Conservation (phyloP, 73 alveolate genomes). For the Uronychia setigera region DNA sequence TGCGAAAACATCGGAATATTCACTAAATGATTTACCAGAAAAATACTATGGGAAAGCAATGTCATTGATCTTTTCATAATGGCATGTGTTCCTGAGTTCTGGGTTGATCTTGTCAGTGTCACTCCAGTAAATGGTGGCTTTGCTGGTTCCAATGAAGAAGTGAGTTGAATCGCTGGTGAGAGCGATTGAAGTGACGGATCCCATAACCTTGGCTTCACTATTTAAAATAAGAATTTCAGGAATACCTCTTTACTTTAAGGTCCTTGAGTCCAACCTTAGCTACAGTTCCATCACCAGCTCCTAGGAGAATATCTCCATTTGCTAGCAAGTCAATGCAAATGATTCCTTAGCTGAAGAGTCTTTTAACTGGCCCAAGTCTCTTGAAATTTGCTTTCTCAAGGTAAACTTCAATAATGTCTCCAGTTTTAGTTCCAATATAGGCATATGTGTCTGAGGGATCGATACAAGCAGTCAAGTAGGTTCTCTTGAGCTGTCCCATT, state of each 20-base stretch:
- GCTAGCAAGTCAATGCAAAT: constrained; percentile 78
- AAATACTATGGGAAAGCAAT: constrained; percentile 78
- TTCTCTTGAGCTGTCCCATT: constrained; percentile 79
- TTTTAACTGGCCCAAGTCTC: constrained; percentile 88
- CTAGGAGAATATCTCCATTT: constrained; percentile 93
- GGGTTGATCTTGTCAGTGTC: constrained; percentile 88
- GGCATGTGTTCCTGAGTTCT: constrained; percentile 96
- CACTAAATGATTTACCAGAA: not conserved
- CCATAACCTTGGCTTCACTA: constrained; percentile 80
- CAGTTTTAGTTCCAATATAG: constrained; percentile 87
- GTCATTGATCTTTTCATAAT: constrained; percentile 93
- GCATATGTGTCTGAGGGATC: constrained; percentile 83
- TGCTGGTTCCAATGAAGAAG: constrained; percentile 92
- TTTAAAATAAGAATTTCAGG: not conserved
- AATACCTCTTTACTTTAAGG: constrained; percentile 55
- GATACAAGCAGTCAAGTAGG: constrained; percentile 73
- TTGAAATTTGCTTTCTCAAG: constrained; percentile 80
- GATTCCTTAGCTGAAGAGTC: constrained; percentile 77
- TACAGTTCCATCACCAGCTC: constrained; percentile 93
- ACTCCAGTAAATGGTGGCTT: constrained; percentile 87
- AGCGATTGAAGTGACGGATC: constrained; percentile 92
- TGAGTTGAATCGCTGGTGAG: constrained; percentile 93
- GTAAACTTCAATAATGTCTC: constrained; percentile 88
- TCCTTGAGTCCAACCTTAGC: constrained; percentile 86
- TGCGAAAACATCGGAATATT: constrained; percentile 93